phyloP scores from a whole-genome alignment of 768 basidiomycete species.

The Phanerochaete sordida region DNA sequence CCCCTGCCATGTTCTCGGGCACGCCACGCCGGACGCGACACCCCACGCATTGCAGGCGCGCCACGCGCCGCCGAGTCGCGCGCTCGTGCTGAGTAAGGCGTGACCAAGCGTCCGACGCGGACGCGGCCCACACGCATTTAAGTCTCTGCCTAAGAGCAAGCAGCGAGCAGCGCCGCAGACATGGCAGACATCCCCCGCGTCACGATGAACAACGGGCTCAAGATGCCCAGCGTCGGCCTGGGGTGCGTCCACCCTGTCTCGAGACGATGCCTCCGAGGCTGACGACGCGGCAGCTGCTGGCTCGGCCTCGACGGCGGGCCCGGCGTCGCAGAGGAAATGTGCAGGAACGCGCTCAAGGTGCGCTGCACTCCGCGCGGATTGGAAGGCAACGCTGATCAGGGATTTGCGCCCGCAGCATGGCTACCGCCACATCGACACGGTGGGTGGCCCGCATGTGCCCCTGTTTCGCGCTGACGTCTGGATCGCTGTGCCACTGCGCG shows the following conservation, averaged over 20 bases:
- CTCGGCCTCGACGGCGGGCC: not conserved
- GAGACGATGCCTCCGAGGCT: not conserved
- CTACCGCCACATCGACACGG: conserved; percentile 12
- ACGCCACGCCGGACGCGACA: too few relatives aligned
- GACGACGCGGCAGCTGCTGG: not conserved
- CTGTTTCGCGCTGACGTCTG: too few relatives aligned
- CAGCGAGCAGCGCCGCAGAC: too few relatives aligned
- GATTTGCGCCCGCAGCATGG: not conserved
- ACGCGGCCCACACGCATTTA: too few relatives aligned
- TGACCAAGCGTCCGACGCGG: too few relatives aligned
- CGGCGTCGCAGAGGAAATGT: not conserved
- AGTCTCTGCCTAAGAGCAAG: too few relatives aligned
- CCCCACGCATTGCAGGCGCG: too few relatives aligned
- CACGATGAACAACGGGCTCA: conserved; percentile 7
- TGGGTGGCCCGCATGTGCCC: not conserved
- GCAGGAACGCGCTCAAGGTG: not conserved
- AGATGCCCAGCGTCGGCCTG: not conserved
- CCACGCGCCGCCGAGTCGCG: too few relatives aligned
- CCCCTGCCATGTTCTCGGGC: too few relatives aligned
- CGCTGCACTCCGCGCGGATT: not conserved
- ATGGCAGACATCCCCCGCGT: not conserved
- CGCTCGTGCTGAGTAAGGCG: too few relatives aligned
- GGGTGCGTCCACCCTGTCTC: not conserved
- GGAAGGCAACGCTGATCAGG: not conserved
- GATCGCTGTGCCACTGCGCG: too few relatives aligned